A percentile compares a stretch with the other conserved stretches of the same genome.
These are phyloP conservation scores for Groenewaldozyma tartarivorans DNA, from an alignment of 805 yeast species.

Conservation along the genomic window DNA sequence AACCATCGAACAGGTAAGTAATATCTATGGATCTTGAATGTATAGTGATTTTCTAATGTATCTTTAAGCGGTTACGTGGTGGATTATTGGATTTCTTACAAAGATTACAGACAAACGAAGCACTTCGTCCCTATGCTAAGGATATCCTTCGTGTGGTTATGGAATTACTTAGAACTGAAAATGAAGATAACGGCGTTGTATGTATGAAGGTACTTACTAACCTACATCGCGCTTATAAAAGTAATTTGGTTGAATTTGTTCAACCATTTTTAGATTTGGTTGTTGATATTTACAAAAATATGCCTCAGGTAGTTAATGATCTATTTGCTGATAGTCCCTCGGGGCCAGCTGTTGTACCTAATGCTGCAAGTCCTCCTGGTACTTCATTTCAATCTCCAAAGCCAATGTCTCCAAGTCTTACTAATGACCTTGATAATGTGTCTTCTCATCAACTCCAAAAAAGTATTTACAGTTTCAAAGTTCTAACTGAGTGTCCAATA, in stretches of 20 bases:
- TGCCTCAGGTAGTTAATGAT: conserved; percentile 64
- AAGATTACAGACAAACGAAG: conserved; percentile 73
- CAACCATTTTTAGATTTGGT: conserved; percentile 71
- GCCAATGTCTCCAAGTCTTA: conserved; percentile 32
- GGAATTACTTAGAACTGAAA: conserved; percentile 58
- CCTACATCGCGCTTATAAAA: conserved; percentile 76
- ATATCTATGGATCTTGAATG: neutral
- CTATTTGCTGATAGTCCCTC: conserved; percentile 39
- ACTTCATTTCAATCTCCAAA: conserved; percentile 29
- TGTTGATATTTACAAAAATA: conserved; percentile 65
- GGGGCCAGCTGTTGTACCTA: conserved; percentile 10
- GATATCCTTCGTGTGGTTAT: conserved; percentile 52
- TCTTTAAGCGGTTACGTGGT: conserved; percentile 56
- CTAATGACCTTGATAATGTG: conserved; percentile 25
- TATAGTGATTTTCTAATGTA: neutral
- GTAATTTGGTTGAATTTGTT: conserved; percentile 56
- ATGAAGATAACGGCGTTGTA: conserved; percentile 90
- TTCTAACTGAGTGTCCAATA: conserved; percentile 92
- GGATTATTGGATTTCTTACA: conserved; percentile 70
- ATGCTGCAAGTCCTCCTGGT: conserved; percentile 17
- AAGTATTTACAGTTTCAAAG: conserved; percentile 78
- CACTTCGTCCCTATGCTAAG: conserved; percentile 60
- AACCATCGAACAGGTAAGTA: conserved; percentile 45
- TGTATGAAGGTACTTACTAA: conserved; percentile 82
- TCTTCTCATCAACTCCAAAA: conserved; percentile 44